Evolutionary conservation across 2,329 filamentous ascomycete genomes (phyloP), one percentile per base, ranked within the genome.

Genomic region (Byssothecium circinans): DNA sequence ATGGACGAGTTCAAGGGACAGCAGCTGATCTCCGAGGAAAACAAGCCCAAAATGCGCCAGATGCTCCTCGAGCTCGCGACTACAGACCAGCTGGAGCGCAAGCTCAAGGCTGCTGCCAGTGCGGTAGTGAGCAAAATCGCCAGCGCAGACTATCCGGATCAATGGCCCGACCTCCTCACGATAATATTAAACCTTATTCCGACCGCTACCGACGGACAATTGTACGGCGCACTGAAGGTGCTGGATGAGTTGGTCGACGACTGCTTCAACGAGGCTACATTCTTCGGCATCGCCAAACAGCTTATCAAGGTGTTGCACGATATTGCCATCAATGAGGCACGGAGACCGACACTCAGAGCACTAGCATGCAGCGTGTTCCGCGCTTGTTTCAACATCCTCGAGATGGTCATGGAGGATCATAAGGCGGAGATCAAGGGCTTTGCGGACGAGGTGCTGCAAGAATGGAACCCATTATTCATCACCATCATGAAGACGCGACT

Each of bases 401-500:
- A 97, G 73, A 95, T 96, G 83, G 88, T 97, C 57, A 88, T 96
- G 78, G 91, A 96, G 58, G 89, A 95, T 59, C 89, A 97, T 73
- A 88, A 89, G 63, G 81, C 81, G 48, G 89, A 89, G 45, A 90
- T 97, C 52, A 94, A 89, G 71, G 81, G 80, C 1, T 99, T 99
- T 69, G 91, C 92, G 43, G 89, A 96, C 52, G 88, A 95, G 64
- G 84, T 90, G 0, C 79, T 97, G 40, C 81, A 79, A 58, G 82
- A 83, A 41, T 99, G 94, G 94, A 86, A 89, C 53, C 89, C 91
- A 4, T 96, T 96, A 76, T 94, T 97, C 75, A 79, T 90, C 57
- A 80, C 82, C 32, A 83, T 87, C 8, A 78, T 97, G 68, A 91
- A 94, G 72, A 78, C 83, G 22, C 80, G 81, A 39, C 75, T 97